A percentile compares a stretch with the other conserved stretches of the same genome.
phyloP scores from a whole-genome alignment of 1,284 basidiomycete genomes.

The Polyporus tsugae region DNA sequence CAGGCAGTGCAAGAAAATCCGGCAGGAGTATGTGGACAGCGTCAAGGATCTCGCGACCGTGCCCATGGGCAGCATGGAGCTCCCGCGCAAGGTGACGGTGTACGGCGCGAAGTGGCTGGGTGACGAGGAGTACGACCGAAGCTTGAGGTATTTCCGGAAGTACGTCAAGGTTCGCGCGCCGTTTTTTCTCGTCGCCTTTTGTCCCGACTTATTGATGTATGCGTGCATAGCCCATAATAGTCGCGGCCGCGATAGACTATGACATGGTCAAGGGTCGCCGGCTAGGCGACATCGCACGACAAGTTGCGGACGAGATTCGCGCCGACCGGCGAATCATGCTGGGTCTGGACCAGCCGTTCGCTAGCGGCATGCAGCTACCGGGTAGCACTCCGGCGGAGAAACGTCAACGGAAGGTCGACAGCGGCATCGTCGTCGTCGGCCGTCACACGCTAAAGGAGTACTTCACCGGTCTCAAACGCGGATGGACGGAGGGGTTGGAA shows the following conservation, averaged over 20 bases:
- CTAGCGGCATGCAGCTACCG: conserved; percentile 58
- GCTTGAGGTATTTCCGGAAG: conserved; percentile 90
- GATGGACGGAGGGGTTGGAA: conserved; percentile 84
- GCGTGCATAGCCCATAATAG: conserved; percentile 81
- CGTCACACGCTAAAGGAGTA: conserved; percentile 95
- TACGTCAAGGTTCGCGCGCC: conserved; percentile 86
- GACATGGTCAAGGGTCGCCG: conserved; percentile 84
- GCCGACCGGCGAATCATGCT: conserved; percentile 66
- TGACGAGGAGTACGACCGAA: conserved; percentile 91
- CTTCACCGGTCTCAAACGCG: conserved; percentile 84
- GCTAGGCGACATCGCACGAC: conserved; percentile 84
- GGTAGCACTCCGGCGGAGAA: conserved; percentile 65
- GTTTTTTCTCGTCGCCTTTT: conserved; percentile 24
- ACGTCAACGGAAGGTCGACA: conserved; percentile 74
- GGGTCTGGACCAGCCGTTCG: conserved; percentile 65
- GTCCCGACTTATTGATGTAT: conserved; percentile 16
- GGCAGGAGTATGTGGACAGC: conserved; percentile 80
- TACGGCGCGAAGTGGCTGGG: conserved; percentile 93
- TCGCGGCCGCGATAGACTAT: conserved; percentile 95
- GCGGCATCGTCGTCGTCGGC: conserved; percentile 90
- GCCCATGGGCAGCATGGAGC: conserved; percentile 70
- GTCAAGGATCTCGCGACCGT: conserved; percentile 82
- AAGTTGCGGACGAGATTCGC: conserved; percentile 78
- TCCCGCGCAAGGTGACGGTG: conserved; percentile 85
- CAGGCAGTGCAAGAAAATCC: conserved; percentile 78